Base-by-base conservation (phyloP, 176 grass and related monocot genomes). In the Eleusine coracana region DNA sequence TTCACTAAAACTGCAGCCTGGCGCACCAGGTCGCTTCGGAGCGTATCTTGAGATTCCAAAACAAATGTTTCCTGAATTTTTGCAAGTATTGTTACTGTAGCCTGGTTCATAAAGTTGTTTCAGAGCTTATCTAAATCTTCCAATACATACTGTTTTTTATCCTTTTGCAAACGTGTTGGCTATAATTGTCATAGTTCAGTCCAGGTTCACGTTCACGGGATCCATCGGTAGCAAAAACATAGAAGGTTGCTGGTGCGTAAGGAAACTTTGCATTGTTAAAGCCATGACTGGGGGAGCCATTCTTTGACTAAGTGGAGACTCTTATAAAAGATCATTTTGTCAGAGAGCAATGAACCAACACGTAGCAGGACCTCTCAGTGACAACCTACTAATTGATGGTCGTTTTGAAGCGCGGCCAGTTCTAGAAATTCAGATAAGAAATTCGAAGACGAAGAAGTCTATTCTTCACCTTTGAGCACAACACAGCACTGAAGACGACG, bases 401-500 rank as follows among this genome's bases (percentile, higher is more conserved):
- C 37, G 31, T 31, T 65, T 61, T 34, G 12, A 87, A 70, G 42
- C 13, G 63, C 82, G 71, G 8, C 1, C 38, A 41, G 31, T 49
- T 29, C n/a, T 76, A 49, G 45, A 59, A 37, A 54, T 29, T 44
- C 41, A 69, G 29, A 69, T 12, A 48, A 7, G 5, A 7, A 42
- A 84, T 41, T 4, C 46, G 3, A 61, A 7, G 15, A 31, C 36
- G 40, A 51, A 7, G 29, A 50, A 34, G 4, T 36, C 2, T 6
- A 10, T 78, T 46, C 14, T 12, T 73, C 76, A 4, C 48, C 25
- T 66, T 31, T 34, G 25, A 7, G 44, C 76, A 34, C 65, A 20
- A 2, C 6, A 5, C 39, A 76, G 70, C 0, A 64, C 82, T 56
- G 71, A 83, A 54, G 84, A 88, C 52, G 36, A 84, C n/a, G 74